phyloP scores from a whole-genome alignment of 2,329 filamentous ascomycete genomes.

The Parastagonospora avenae region DNA sequence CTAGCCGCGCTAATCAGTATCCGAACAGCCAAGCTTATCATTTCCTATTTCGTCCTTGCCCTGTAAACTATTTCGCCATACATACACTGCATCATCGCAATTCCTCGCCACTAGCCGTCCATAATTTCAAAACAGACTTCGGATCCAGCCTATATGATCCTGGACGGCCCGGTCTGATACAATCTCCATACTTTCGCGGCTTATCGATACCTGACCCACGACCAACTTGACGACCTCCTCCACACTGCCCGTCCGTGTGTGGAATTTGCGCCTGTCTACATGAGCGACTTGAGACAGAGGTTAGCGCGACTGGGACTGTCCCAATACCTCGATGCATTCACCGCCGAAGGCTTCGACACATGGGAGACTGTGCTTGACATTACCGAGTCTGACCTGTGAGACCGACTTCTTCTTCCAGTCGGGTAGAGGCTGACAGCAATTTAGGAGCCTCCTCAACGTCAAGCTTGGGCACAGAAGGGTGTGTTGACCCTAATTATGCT shows the following conservation, averaged over 20 bases:
- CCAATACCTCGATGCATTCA: slow-evolving; percentile 74
- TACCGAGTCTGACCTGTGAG: slow-evolving; percentile 80
- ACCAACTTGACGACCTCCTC: background rate
- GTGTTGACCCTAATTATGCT: slow-evolving; percentile 46
- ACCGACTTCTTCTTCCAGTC: slow-evolving; percentile 11
- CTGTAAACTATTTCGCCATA: slow-evolving; percentile 30
- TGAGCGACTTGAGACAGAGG: slow-evolving; percentile 69
- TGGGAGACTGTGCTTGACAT: slow-evolving; percentile 86
- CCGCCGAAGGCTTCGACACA: slow-evolving; percentile 81
- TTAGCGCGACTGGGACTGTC: slow-evolving; percentile 77
- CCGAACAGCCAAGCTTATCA: slow-evolving; percentile 17
- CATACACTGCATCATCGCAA: slow-evolving; percentile 8
- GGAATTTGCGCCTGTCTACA: slow-evolving; percentile 45
- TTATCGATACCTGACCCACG: slow-evolving; percentile 8
- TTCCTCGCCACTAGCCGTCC: slow-evolving; percentile 26
- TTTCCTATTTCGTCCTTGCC: slow-evolving; percentile 37
- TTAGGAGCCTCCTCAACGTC: slow-evolving; percentile 72
- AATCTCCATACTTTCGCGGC: slow-evolving; percentile 7
- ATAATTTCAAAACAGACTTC: slow-evolving; percentile 58
- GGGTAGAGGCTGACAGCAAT: slow-evolving; percentile 13
- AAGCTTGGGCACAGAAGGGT: slow-evolving; percentile 82
- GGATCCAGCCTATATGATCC: slow-evolving; percentile 61
- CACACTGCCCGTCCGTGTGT: slow-evolving; percentile 2
- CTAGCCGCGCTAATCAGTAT: slow-evolving; percentile 33
- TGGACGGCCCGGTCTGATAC: slow-evolving; percentile 40